Evolutionary conservation across 2,329 filamentous ascomycete species (phyloP).

Genomic region (Myrmaecium sp.): DNA sequence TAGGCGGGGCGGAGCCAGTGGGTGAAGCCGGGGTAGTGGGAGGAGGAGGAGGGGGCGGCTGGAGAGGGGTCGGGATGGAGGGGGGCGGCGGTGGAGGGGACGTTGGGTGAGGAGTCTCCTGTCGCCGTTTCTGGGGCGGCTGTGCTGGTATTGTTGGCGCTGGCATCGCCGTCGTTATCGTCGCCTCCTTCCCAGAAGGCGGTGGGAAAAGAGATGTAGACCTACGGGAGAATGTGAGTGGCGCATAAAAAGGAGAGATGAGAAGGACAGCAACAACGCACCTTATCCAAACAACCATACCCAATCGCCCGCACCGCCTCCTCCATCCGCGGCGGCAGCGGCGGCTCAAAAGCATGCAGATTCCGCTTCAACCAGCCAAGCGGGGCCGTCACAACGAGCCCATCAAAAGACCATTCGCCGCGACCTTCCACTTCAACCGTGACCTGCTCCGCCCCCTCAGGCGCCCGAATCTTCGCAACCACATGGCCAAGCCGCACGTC

Average conservation of each 20-base stretch:
- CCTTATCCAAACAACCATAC: conserved; percentile 58
- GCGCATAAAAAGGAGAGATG: conserved; percentile 9
- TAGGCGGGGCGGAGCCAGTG: conserved; percentile 63
- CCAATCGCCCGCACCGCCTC: conserved; percentile 47
- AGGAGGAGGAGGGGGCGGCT: conserved; percentile 13
- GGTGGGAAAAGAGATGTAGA: conserved; percentile 45
- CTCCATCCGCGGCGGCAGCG: conserved; percentile 36
- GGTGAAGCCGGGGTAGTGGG: conserved; percentile 46
- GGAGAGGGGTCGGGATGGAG: conserved; percentile 16
- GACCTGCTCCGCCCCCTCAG: conserved; percentile 11
- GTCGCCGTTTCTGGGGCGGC: not conserved
- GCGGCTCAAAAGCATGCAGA: conserved; percentile 36
- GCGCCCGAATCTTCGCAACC: conserved; percentile 26
- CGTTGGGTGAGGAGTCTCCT: conserved; percentile 4
- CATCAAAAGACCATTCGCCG: conserved; percentile 39
- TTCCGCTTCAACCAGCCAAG: conserved; percentile 53
- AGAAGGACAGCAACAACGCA: conserved; percentile 10
- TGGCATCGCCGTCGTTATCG: too few relatives aligned
- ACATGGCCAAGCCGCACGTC: conserved; percentile 33
- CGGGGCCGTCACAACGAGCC: conserved; percentile 50
- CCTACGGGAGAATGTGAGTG: conserved; percentile 9
- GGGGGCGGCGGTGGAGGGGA: conserved; percentile 21
- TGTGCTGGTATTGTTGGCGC: conserved; percentile 4
- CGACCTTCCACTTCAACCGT: conserved; percentile 31
- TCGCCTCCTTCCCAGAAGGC: conserved; percentile 80